Evolutionary conservation across 257 asterid genomes (phyloP), one percentile per base, ranked within the genome.

Genomic region (Solanum piurae): DNA sequence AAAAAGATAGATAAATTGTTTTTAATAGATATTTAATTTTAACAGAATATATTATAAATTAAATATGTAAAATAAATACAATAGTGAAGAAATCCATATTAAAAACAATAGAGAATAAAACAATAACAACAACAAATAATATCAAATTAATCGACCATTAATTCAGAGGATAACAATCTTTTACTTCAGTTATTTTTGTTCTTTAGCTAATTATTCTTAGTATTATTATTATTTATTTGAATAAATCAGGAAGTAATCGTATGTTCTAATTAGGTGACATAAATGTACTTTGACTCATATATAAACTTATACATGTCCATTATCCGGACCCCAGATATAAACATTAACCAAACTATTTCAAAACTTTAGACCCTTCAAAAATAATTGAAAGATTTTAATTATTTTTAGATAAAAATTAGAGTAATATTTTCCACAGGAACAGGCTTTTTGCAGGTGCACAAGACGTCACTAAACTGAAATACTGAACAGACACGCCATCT

Each of bases 401-500:
- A 62, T n/a, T 64, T 64, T 64, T 72, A 4, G 27, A 72, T n/a
- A 33, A 72, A 40, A 76, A 12, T 38, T 18, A 5, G 21, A 72
- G 21, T 79, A 4, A n/a, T 55, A 58, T 58, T 49, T 82, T n/a
- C 29, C 40, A 74, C 18, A 52, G 80, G 23, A 62, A 86, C 88
- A 85, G 87, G 88, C 83, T 76, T 90, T 90, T 75, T 31, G 83
- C 74, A 88, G 84, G 37, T 79, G 72, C 77, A 88, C 86, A 25
- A 89, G 89, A 77, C 88, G 88, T 91, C 91, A 91, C 49, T 83
- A 68, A 42, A 77, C 86, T 88, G 93, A 36, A 69, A 77, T 60
- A 72, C 85, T 85, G 92, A 85, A 87, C 88, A 83, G 88, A 85
- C 92, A 62, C 89, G 90, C 88, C 86, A 91, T 55, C 88, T 33